Conservation (phyloP, 108 stramenopile species). For the Cyclotella cryptica region DNA sequence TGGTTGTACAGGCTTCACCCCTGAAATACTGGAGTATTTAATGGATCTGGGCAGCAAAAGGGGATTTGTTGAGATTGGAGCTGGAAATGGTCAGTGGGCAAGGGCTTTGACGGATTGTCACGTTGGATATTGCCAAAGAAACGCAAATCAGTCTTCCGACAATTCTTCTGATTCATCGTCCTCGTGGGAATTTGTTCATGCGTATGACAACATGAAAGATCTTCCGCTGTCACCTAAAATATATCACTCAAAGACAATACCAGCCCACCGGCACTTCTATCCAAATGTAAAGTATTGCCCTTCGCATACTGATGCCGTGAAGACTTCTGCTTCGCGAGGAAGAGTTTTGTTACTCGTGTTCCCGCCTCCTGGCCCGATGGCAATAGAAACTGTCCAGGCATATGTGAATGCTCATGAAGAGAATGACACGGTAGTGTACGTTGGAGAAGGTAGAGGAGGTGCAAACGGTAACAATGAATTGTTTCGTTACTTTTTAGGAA, state of each 20-base stretch:
- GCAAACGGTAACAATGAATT: slow-evolving; percentile 75
- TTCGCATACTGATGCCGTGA: slow-evolving; percentile 48
- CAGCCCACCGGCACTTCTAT: slow-evolving; percentile 77
- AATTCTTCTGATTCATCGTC: too few relatives aligned
- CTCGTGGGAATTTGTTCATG: slow-evolving; percentile 68
- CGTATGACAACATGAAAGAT: slow-evolving; percentile 73
- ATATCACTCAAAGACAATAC: slow-evolving; percentile 73
- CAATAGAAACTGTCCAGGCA: slow-evolving; percentile 60
- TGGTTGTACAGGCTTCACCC: slow-evolving; percentile 81
- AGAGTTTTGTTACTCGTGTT: slow-evolving; percentile 81
- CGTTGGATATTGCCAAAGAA: slow-evolving; percentile 17
- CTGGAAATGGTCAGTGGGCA: slow-evolving; percentile 89
- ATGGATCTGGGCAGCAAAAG: slow-evolving; percentile 53
- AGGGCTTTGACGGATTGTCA: slow-evolving; percentile 61
- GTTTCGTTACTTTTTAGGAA: slow-evolving; percentile 62
- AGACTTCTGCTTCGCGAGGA: slow-evolving; percentile 65
- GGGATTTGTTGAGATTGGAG: slow-evolving; percentile 87
- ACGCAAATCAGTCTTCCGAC: slow-evolving; percentile 19
- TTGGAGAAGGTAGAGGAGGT: slow-evolving; percentile 86
- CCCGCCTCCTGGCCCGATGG: slow-evolving; percentile 82
- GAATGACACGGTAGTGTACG: slow-evolving; percentile 76
- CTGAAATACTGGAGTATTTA: slow-evolving; percentile 57
- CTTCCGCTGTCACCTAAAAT: slow-evolving; percentile 73
- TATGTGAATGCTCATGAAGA: slow-evolving; percentile 56
- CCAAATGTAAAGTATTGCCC: slow-evolving; percentile 55